Conservation (phyloP, 2,329 filamentous ascomycete genomes). For the Arachnomyces sp. region DNA sequence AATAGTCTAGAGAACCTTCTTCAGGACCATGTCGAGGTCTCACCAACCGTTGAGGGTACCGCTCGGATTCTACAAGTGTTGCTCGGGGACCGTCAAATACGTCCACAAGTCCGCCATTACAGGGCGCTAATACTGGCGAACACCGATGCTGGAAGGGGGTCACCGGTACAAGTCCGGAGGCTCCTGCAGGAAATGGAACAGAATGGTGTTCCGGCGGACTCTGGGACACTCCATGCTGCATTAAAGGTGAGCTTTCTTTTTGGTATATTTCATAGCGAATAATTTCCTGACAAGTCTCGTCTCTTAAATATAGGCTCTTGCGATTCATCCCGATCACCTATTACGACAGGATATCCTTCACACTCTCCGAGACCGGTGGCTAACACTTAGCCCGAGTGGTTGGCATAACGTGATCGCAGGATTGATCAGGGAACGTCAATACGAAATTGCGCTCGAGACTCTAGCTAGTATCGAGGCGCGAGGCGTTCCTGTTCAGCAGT, state of each 20-base stretch:
- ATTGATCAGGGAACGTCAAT: constrained; percentile 70
- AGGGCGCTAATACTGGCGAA: constrained; percentile 69
- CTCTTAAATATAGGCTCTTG: constrained; percentile 48
- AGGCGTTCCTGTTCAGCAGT: constrained; percentile 51
- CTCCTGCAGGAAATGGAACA: constrained; percentile 67
- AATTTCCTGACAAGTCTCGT: not conserved
- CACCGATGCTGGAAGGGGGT: constrained; percentile 55
- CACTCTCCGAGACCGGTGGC: constrained; percentile 61
- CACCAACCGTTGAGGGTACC: constrained; percentile 20
- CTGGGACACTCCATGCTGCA: constrained; percentile 61
- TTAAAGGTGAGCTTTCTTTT: constrained; percentile 48
- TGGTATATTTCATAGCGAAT: not conserved
- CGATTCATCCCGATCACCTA: constrained; percentile 79
- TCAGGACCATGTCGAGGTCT: constrained; percentile 17
- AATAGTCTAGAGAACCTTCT: constrained; percentile 23
- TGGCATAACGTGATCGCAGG: constrained; percentile 64
- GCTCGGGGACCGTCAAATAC: constrained; percentile 29
- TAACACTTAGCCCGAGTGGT: constrained; percentile 53
- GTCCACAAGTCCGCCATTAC: constrained; percentile 46
- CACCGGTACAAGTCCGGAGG: constrained; percentile 53
- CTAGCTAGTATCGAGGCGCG: constrained; percentile 59
- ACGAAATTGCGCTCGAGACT: constrained; percentile 68
- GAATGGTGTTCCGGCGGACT: constrained; percentile 55
- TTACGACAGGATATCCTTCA: constrained; percentile 63
- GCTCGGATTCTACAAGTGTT: constrained; percentile 30